Conservation (phyloP, 2,329 filamentous ascomycete genomes). For the Ophiostoma ips region DNA sequence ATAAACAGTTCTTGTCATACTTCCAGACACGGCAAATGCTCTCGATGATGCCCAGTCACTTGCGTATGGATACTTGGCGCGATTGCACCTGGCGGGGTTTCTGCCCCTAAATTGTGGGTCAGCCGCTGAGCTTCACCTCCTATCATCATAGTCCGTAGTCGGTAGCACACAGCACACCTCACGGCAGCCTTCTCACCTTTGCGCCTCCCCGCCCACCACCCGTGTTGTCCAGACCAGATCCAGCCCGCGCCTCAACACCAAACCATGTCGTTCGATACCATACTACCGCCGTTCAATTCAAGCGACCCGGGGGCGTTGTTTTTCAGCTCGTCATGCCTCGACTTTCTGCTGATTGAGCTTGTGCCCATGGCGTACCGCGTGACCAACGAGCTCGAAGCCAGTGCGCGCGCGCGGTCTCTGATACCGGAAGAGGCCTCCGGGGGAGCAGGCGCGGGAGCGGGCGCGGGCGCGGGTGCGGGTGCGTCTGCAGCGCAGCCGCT, state of each 20-base stretch:
- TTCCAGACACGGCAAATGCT: no score
- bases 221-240: no score
- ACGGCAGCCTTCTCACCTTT: neutral
- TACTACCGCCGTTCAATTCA: constrained; percentile 54
- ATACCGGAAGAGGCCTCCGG: constrained; percentile 15
- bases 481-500: constrained; percentile 2
- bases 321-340: constrained; percentile 73
- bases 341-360: constrained; percentile 91
- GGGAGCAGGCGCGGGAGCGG: neutral
- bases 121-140: neutral
- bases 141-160: neutral
- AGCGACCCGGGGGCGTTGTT: constrained; percentile 61
- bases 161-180: neutral
- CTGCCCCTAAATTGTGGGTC: neutral
- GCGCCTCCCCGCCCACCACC: no score
- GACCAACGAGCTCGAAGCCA: constrained; percentile 52
- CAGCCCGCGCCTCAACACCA: neutral
- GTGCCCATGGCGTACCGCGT: constrained; percentile 88
- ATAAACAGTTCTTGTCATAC: no score
- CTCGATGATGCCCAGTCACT: no score
- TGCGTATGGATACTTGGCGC: neutral
- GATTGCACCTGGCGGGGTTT: neutral
- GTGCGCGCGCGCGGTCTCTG: constrained; percentile 23
- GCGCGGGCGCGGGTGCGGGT: no score
- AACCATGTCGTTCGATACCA: constrained; percentile 58